Evolutionary conservation across 192 early-diverging fungal species (phyloP).

Genomic region (Podila epicladia): DNA sequence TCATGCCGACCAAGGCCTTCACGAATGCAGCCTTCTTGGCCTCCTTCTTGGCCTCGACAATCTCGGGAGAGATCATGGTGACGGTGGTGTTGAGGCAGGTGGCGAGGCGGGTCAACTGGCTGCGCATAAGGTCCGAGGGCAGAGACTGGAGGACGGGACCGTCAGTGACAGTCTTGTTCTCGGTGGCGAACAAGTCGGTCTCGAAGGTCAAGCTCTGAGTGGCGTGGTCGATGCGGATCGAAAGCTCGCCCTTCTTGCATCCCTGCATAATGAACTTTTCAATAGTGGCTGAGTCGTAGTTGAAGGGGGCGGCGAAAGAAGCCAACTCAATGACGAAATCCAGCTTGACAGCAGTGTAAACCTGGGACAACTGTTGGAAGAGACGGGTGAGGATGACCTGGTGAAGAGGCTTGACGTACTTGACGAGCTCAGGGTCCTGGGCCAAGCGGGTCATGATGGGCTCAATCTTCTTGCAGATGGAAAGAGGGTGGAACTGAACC

Average conservation of each 20-base stretch:
- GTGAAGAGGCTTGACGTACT: slow-evolving; percentile 95
- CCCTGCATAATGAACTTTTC: slow-evolving; percentile 99
- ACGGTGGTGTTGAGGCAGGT: slow-evolving; percentile 87
- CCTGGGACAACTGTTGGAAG: slow-evolving; percentile 97
- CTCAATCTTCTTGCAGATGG: slow-evolving; percentile 96
- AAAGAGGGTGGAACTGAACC: slow-evolving; percentile 98
- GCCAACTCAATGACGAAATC: slow-evolving; percentile 92
- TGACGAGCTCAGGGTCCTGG: slow-evolving; percentile 78
- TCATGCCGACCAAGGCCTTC: slow-evolving; percentile 75
- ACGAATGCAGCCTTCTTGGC: slow-evolving; percentile 74
- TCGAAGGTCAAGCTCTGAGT: slow-evolving; percentile 92
- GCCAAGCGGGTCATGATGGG: slow-evolving; percentile 84
- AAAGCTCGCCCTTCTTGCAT: slow-evolving; percentile 94
- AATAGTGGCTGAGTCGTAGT: slow-evolving; percentile 85
- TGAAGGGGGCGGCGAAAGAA: slow-evolving; percentile 87
- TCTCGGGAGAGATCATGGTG: slow-evolving; percentile 83
- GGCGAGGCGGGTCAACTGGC: slow-evolving; percentile 89
- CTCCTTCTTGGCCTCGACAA: slow-evolving; percentile 70
- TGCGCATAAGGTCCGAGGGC: slow-evolving; percentile 92
- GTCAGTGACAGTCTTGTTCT: slow-evolving; percentile 79
- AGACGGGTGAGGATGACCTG: slow-evolving; percentile 97
- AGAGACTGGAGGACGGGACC: slow-evolving; percentile 86
- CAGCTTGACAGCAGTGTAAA: slow-evolving; percentile 97
- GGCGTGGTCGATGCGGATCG: slow-evolving; percentile 94
- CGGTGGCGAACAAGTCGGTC: slow-evolving; percentile 85